phyloP scores from a whole-genome alignment of 305 asterid species.

The Plantago lanceolata region DNA sequence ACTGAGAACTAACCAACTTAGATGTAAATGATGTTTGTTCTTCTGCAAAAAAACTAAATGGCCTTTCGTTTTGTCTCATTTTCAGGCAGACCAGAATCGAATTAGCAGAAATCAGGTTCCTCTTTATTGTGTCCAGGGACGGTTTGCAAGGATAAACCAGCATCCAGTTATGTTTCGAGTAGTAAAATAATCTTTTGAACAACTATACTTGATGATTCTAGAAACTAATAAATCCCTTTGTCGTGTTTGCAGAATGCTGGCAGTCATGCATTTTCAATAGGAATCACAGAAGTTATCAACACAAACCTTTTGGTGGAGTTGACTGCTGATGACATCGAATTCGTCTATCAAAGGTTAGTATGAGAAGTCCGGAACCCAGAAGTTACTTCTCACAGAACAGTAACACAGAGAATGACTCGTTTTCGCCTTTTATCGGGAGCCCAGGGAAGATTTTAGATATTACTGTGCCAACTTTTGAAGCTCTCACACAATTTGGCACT shows the following conservation, averaged over 20 bases:
- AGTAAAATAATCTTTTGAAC: slow-evolving; percentile 25
- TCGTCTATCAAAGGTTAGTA: slow-evolving; percentile 75
- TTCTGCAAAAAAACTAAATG: background rate
- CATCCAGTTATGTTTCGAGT: slow-evolving; percentile 76
- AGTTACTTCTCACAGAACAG: too few relatives aligned
- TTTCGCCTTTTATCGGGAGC: slow-evolving; percentile 47
- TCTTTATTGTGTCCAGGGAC: slow-evolving; percentile 77
- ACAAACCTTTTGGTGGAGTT: slow-evolving; percentile 83
- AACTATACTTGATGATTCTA: background rate
- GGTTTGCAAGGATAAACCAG: slow-evolving; percentile 88
- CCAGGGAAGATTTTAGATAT: slow-evolving; percentile 81
- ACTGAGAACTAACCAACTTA: too few relatives aligned
- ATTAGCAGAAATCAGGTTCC: slow-evolving; percentile 85
- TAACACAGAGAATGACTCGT: background rate
- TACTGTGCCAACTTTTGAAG: slow-evolving; percentile 82
- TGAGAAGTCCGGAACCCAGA: background rate
- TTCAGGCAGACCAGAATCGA: slow-evolving; percentile 85
- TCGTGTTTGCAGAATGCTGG: slow-evolving; percentile 64
- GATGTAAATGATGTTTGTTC: too few relatives aligned
- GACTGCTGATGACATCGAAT: slow-evolving; percentile 91
- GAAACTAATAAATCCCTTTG: slow-evolving; percentile 20
- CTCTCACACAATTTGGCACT: slow-evolving; percentile 82
- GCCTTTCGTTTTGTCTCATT: slow-evolving; percentile 4
- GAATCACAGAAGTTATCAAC: slow-evolving; percentile 86
- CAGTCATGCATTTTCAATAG: slow-evolving; percentile 76